Conservation (phyloP, 176 grass and related monocot species). For the Cymbopogon citratus region DNA sequence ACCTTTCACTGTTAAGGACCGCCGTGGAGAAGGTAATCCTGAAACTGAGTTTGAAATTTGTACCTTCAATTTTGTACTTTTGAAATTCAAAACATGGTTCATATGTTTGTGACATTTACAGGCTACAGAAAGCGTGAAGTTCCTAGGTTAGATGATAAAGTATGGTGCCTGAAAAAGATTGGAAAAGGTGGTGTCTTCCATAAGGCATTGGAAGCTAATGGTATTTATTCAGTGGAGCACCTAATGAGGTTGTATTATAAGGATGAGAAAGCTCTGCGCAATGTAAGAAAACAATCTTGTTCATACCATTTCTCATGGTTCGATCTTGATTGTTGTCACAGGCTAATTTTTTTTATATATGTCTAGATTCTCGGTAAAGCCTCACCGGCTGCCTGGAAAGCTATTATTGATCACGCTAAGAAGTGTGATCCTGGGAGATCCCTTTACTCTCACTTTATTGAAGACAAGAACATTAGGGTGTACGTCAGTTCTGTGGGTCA, state of each 20-base stretch:
- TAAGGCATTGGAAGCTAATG: conserved; percentile 5
- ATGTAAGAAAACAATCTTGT: conserved; percentile 30
- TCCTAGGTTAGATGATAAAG: conserved; percentile 37
- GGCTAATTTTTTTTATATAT: background rate
- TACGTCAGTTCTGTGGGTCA: background rate
- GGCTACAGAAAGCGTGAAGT: conserved; percentile 35
- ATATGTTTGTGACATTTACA: background rate
- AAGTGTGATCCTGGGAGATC: conserved; percentile 28
- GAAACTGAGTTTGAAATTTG: background rate
- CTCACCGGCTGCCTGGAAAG: background rate
- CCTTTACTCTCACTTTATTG: background rate
- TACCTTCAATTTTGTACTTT: background rate
- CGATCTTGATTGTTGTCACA: background rate
- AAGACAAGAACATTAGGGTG: background rate
- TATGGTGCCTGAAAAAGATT: conserved; percentile 43
- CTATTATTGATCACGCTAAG: conserved; percentile 44
- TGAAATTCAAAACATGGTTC: background rate
- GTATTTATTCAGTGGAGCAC: conserved; percentile 27
- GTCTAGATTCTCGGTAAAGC: conserved; percentile 30
- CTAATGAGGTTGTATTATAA: conserved; percentile 38
- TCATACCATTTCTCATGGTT: background rate
- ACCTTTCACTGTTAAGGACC: conserved; percentile 50
- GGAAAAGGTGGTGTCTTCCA: conserved; percentile 30
- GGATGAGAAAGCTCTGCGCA: conserved; percentile 16
- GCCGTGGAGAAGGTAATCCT: conserved; percentile 47